Evolutionary conservation across 768 basidiomycete genomes (phyloP), one percentile per base, ranked within the genome.

Genomic region (Inosperma sp.): DNA sequence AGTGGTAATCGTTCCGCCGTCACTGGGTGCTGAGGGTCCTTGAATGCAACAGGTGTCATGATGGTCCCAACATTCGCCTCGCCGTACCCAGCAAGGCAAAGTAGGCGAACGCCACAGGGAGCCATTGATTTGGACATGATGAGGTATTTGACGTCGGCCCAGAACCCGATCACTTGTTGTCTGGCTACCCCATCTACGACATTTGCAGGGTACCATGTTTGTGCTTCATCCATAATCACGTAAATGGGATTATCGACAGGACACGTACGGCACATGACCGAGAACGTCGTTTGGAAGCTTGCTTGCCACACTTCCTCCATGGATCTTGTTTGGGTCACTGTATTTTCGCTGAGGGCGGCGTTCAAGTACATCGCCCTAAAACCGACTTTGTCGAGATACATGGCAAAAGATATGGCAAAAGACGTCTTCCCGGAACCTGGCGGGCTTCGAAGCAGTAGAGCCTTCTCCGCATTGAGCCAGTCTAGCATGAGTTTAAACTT

Each of bases 351-450:
- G 19, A 26, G 30, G 4, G 30, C 14, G 44, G 5, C 31, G 6
- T 46, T 34, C 21, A 33, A 46, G 31, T 46, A 46, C 21, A 16
- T 22, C n/a, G 34, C 30, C 8, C 21, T 21, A 46, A 14, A 13
- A n/a, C 30, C 30, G 8, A 31, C n/a, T 31, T 31, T 33, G 3
- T 6, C 33, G 21, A 46, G 30, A 46, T 46, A 34, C 30, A 21
- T 9, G 5, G 44, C 44, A 9, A 46, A 46, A 14, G 21, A 31
- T 4, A 46, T 22, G 27, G 30, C 30, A 14, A 46, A 46, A 17
- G 30, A 33, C 7, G 44, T 46, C 34, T 46, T 46, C 22, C 30
- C 44, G 7, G 44, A 46, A 4, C 30, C 44, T 46, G 44, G 44
- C 30, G 30, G 44, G 21, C 30, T 23, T 21, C 30, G 21, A 8